Evolutionary conservation across 1,139 yeast species (phyloP), one percentile per base, ranked within the genome.

Genomic region (Pichia inconspicua): DNA sequence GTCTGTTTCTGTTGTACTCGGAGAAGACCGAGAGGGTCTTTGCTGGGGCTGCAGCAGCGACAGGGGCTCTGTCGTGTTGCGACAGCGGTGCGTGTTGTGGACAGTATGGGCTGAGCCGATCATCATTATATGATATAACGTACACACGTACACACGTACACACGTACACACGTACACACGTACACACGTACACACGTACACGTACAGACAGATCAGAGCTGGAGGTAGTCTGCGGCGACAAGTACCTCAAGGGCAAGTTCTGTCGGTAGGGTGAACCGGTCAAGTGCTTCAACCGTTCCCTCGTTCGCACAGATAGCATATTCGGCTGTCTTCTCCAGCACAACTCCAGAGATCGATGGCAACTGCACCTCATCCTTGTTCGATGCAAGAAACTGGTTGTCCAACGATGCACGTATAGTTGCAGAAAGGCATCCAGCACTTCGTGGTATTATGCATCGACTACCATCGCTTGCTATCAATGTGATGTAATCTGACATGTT

Each of bases 211-310:
- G n/a, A n/a, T n/a, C 37, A 65, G 51, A 82, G 80, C 61, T 87
- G 92, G 58, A 89, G 70, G 62, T 79, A 89, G 63, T 90, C 97
- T 0, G 97, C 96, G 34, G 95, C 95, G 38, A 92, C 94, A 44
- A 92, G 68, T 56, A 92, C 69, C 61, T 92, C 97, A 55, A 92
- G 71, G 0, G 97, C 96, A 76, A 90, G 78, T 58, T 88, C 97
- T 0, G 97, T 92, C 0, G 97, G 97, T 1, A 92, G 80, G 43
- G 84, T 83, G 64, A 92, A 92, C 52, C 86, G 94, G 0, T 96
- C 95, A 11, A 86, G 79, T 5, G 40, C 40, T 27, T 71, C 69
- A 39, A 73, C 78, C 2, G 76, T 79, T 50, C 81, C 85, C 22
- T 37, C 40, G 12, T 37, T 37, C 5, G 40, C 40, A 22, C 40